A percentile compares a stretch with the other conserved stretches of the same genome.
Conservation (phyloP, 2,329 filamentous ascomycete species). For the Colletotrichum agaves region DNA sequence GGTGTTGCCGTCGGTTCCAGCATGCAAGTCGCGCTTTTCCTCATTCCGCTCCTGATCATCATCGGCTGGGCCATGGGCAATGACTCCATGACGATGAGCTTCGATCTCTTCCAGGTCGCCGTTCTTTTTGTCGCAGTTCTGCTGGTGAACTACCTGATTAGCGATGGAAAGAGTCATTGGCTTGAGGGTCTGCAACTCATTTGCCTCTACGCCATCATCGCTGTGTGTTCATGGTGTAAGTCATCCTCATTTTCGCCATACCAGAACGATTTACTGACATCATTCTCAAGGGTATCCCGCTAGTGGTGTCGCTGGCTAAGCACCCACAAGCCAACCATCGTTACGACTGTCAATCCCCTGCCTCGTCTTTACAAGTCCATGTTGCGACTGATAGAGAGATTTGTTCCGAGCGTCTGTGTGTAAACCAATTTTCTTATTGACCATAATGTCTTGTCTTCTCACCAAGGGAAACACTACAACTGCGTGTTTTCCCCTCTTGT, state of each 20-base stretch:
- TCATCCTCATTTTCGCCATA: slow-evolving; percentile 26
- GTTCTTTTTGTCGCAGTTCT: slow-evolving; percentile 86
- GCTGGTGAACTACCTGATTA: slow-evolving; percentile 86
- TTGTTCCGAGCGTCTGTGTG: slow-evolving; percentile 16
- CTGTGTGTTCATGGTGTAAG: slow-evolving; percentile 72
- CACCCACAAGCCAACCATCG: no score
- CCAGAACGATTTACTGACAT: neutral
- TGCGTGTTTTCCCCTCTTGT: neutral
- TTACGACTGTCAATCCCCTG: neutral
- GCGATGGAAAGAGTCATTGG: slow-evolving; percentile 86
- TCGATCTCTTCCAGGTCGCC: slow-evolving; percentile 90
- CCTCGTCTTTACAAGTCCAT: no score
- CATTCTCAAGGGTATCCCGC: slow-evolving; percentile 23
- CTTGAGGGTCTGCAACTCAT: slow-evolving; percentile 82
- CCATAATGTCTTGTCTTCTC: slow-evolving; percentile 31
- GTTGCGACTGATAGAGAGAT: neutral
- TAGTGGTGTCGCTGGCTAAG: slow-evolving; percentile 29
- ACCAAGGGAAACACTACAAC: neutral
- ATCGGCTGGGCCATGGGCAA: slow-evolving; percentile 80
- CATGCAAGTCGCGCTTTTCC: slow-evolving; percentile 83
- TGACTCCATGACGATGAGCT: slow-evolving; percentile 82
- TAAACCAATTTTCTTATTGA: neutral
- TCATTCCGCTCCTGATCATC: slow-evolving; percentile 80
- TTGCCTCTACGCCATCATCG: slow-evolving; percentile 83
- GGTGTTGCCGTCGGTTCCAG: slow-evolving; percentile 83